These are phyloP conservation scores for Cladosporium sp. DNA, from an alignment of 2,329 filamentous ascomycete species.

Conservation along the genomic window DNA sequence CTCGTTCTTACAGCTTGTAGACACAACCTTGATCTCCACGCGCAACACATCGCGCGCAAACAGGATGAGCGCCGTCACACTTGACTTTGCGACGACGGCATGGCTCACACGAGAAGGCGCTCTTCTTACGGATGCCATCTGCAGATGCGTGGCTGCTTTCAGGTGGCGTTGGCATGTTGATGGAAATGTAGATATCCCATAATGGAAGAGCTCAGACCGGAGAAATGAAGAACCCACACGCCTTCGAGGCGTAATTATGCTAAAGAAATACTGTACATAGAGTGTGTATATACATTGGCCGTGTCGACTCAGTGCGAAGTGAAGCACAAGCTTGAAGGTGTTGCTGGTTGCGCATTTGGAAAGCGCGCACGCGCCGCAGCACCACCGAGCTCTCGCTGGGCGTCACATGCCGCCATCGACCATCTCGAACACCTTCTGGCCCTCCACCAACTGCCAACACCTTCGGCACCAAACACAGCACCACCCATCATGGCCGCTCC, in stretches of 20 bases:
- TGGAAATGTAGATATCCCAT: not conserved
- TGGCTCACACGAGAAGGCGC: slow-evolving; percentile 17
- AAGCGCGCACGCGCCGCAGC: slow-evolving; percentile 1
- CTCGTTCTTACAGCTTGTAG: slow-evolving; percentile 12
- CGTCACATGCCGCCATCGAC: slow-evolving; percentile 3
- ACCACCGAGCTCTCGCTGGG: not conserved
- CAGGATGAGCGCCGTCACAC: slow-evolving; percentile 15
- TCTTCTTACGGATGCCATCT: slow-evolving; percentile 19
- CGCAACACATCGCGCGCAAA: slow-evolving; percentile 10
- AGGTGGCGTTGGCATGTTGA: slow-evolving; percentile 12
- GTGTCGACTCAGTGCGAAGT: not conserved
- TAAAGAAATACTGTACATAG: not conserved
- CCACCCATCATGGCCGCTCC: slow-evolving; percentile 8
- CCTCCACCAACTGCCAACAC: not conserved
- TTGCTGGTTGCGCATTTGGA: not conserved
- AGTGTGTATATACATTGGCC: not conserved
- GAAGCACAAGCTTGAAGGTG: not conserved
- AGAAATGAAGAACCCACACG: not conserved
- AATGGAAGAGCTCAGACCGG: not conserved
- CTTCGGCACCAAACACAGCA: not conserved
- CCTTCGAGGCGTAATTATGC: not conserved
- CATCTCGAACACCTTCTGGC: not conserved
- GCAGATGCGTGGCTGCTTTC: not conserved
- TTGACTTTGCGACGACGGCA: slow-evolving; percentile 16
- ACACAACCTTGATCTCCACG: slow-evolving; percentile 14